Conservation (phyloP, 371 early-diverging fungal species). For the Circinella minor region DNA sequence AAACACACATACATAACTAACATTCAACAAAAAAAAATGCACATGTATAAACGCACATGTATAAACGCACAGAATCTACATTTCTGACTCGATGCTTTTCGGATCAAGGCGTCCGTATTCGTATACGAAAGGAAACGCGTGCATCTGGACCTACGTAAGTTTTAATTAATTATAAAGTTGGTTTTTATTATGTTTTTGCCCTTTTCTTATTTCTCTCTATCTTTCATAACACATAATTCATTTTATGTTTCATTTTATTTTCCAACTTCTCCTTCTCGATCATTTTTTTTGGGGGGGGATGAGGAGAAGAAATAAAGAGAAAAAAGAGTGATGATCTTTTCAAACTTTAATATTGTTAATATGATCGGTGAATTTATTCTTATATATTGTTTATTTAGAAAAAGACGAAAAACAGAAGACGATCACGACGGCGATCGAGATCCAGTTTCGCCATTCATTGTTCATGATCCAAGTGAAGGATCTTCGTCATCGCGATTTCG, state of each 20-base stretch:
- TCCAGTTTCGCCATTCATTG: slow-evolving; percentile 7
- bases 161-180: slow-evolving; percentile 5
- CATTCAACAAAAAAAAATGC: no score
- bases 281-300: no score
- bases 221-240: no score
- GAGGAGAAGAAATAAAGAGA: no score
- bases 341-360: not conserved
- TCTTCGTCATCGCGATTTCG: slow-evolving; percentile 7
- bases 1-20: no score
- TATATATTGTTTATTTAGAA: not conserved
- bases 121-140: slow-evolving; percentile 75
- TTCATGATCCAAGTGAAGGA: slow-evolving; percentile 1
- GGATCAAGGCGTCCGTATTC: slow-evolving; percentile 94
- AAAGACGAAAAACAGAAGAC: slow-evolving; percentile 12
- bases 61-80: slow-evolving; percentile 88
- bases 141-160: not conserved
- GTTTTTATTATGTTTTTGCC: not conserved
- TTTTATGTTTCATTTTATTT: not conserved
- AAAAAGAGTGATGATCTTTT: no score
- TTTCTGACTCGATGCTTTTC: slow-evolving; percentile 88
- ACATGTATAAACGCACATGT: slow-evolving; percentile 74
- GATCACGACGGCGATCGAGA: not conserved
- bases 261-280: no score
- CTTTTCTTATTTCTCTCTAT: no score
- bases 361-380: not conserved